Evolutionary conservation across 1,139 yeast genomes (phyloP).

Genomic region (Geotrichum reessii): DNA sequence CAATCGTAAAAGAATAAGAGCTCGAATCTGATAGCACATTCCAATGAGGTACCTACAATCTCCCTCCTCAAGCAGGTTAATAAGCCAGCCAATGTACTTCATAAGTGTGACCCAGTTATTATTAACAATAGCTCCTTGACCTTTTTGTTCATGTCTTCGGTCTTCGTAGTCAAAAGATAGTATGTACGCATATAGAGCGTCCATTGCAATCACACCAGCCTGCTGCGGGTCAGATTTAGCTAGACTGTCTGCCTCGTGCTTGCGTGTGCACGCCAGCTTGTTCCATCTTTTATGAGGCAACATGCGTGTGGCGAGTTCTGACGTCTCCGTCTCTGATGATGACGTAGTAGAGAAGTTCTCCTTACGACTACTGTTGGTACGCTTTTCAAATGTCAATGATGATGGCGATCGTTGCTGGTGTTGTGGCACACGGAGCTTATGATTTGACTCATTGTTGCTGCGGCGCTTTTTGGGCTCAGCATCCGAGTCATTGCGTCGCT

Average conservation of each 20-base stretch:
- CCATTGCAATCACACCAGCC: constrained; percentile 33
- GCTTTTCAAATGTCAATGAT: not conserved
- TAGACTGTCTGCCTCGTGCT: constrained; percentile 34
- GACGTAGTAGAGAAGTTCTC: not conserved
- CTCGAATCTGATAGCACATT: constrained; percentile 35
- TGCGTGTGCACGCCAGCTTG: constrained; percentile 31
- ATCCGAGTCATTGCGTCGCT: not conserved
- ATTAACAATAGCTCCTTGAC: constrained; percentile 32
- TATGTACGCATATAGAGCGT: constrained; percentile 36
- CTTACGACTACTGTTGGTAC: not conserved
- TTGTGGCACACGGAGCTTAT: not conserved
- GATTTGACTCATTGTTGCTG: not conserved
- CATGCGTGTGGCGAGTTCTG: not conserved
- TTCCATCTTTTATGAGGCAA: constrained; percentile 29
- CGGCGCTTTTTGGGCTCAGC: not conserved
- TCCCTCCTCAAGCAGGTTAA: constrained; percentile 26
- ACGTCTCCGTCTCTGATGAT: not conserved
- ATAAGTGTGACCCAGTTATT: constrained; percentile 26
- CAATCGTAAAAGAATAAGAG: constrained; percentile 34
- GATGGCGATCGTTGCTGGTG: not conserved
- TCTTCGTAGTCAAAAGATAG: constrained; percentile 40
- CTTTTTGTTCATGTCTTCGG: constrained; percentile 21
- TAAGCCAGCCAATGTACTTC: constrained; percentile 32
- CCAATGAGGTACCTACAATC: constrained; percentile 28
- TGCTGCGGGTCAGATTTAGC: constrained; percentile 21